Percentiles rank a stretch among this genome's conserved stretches.
These are phyloP conservation scores for Priceomyces fermenticarens DNA, from an alignment of 805 yeast species.

Conservation along the genomic window DNA sequence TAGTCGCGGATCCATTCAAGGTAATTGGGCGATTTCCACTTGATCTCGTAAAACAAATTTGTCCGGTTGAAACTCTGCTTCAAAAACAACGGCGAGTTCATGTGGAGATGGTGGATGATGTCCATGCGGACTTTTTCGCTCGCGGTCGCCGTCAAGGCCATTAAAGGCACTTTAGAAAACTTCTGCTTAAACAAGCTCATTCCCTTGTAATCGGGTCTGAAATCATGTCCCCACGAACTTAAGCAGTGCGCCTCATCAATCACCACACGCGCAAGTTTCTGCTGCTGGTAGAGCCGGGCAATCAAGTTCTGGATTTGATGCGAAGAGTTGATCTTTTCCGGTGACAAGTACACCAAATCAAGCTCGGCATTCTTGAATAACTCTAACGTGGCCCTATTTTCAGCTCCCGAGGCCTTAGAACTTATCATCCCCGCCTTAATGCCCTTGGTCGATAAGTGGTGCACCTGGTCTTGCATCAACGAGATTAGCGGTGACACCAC, in stretches of 20 bases:
- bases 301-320: conserved; percentile 64
- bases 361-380: conserved; percentile 63
- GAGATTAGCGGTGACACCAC: conserved; percentile 95
- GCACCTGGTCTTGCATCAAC: conserved; percentile 96
- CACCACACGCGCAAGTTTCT: conserved; percentile 75
- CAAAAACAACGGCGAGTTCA: conserved; percentile 59
- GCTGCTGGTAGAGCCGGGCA: conserved; percentile 49
- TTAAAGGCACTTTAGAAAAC: conserved; percentile 80
- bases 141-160: conserved; percentile 98
- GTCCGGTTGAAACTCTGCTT: conserved; percentile 92
- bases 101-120: conserved; percentile 71
- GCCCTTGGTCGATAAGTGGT: conserved; percentile 62
- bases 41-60: conserved; percentile 76
- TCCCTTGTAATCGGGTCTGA: conserved; percentile 91
- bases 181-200: conserved; percentile 67
- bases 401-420: conserved; percentile 66
- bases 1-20: conserved; percentile 58
- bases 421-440: conserved; percentile 86
- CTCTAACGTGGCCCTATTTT: conserved; percentile 59
- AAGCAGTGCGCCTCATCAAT: conserved; percentile 99
- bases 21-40: conserved; percentile 57
- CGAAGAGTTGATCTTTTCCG: conserved; percentile 88
- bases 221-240: conserved; percentile 98
- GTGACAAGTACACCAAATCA: conserved; percentile 82
- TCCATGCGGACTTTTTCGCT: conserved; percentile 86